Conservation (phyloP, 2,329 filamentous ascomycete genomes). For the Septoria petroselini region DNA sequence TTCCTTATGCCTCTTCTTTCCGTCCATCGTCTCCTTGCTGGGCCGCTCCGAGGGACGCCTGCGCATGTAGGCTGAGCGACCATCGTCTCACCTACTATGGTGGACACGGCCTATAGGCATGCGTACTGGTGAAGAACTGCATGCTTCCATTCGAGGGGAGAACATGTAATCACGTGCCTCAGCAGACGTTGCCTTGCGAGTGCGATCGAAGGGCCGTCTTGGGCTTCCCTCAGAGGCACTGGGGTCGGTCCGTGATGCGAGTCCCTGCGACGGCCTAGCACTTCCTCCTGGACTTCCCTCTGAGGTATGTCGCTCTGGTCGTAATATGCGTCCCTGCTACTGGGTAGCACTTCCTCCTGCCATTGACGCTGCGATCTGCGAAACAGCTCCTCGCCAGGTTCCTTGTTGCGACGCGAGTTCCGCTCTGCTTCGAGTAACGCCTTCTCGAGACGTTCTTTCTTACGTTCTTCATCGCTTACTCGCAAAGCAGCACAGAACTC, state of each 20-base stretch:
- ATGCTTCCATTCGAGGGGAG: slow-evolving; percentile 25
- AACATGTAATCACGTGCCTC: slow-evolving; percentile 34
- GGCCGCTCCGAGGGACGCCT: slow-evolving; percentile 29
- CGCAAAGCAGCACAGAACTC: no score
- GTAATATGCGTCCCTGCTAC: no score
- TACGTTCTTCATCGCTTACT: slow-evolving; percentile 34
- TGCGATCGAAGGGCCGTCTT: slow-evolving; percentile 26
- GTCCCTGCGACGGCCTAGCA: slow-evolving; percentile 25
- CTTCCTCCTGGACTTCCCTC: slow-evolving; percentile 32
- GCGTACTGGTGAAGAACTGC: slow-evolving; percentile 31
- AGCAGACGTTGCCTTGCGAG: slow-evolving; percentile 30
- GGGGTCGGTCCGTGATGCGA: slow-evolving; percentile 27
- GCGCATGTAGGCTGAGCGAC: slow-evolving; percentile 27
- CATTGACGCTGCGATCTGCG: slow-evolving; percentile 18
- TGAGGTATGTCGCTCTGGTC: no score
- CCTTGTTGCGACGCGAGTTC: slow-evolving; percentile 42
- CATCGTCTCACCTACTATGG: slow-evolving; percentile 29
- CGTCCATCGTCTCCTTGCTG: slow-evolving; percentile 12
- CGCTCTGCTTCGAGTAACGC: slow-evolving; percentile 41
- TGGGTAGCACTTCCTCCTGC: no score
- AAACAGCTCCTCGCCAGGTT: slow-evolving; percentile 30
- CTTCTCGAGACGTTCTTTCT: slow-evolving; percentile 41
- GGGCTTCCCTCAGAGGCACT: slow-evolving; percentile 27
- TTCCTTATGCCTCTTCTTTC: slow-evolving; percentile 16
- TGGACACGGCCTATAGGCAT: slow-evolving; percentile 30